Evolutionary conservation across 805 yeast genomes (phyloP), one percentile per base, ranked within the genome.

Genomic region (Wickerhamiella azyma): DNA sequence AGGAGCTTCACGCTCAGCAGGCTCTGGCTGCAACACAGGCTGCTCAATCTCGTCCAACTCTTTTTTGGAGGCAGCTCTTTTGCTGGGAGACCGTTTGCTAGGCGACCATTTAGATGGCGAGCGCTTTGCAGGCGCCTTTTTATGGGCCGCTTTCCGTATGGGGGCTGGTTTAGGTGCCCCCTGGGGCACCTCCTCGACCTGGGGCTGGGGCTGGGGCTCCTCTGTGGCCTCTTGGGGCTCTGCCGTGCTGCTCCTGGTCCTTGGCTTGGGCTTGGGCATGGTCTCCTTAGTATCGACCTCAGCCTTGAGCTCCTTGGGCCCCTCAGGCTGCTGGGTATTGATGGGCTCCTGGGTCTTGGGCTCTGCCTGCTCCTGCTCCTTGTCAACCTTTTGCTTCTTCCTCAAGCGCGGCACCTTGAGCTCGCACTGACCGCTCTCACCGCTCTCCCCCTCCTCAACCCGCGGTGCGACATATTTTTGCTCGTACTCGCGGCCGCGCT

Each of bases 381-480:
- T 16, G 11, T 35, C 16, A 14, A 21, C 7, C 29, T 37, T 17
- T 19, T 19, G 14, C 29, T 37, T 21, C 24, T 38, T 9, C 16
- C 33, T 26, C 33, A 2, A 26, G 7, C 24, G 17, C 7, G 9
- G 33, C 24, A 13, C 13, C 21, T 26, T 39, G 13, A 26, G 30
- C 17, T 16, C 17, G 14, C 14, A 14, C 16, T 30, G n/a, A n/a
- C n/a, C n/a, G n/a, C n/a, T n/a, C n/a, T n/a, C n/a, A n/a, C n/a
- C 16, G 35, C n/a, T 13, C 9, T 9, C 2, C 7, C 10, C 24
- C 5, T 14, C 28, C 13, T 17, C 43, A 5, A 39, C 37, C 5
- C 28, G 37, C 10, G 44, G 44, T 5, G 33, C 38, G 19, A 41
- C 44, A 14, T 32, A 41, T 16, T 26, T 21, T 21, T 38, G 38